phyloP scores from a whole-genome alignment of 148 eudicot species.

The Chenopodium quinoa region DNA sequence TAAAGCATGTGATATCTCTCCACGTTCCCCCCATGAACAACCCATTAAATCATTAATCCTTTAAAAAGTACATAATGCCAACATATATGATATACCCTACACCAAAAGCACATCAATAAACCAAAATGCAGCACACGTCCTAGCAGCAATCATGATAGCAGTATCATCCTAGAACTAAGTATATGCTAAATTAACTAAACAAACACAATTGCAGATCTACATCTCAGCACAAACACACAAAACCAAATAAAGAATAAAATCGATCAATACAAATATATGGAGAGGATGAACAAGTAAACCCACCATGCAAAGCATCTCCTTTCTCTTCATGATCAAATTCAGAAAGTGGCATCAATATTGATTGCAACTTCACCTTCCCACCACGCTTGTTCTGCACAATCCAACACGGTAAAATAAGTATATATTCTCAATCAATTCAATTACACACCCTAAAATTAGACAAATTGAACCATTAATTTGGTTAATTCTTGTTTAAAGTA shows the following conservation, averaged over 20 bases:
- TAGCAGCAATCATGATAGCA: neutral
- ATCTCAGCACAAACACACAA: neutral
- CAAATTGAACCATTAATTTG: neutral
- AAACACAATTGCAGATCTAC: neutral
- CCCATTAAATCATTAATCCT: neutral
- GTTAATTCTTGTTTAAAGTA: neutral
- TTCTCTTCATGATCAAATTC: conserved; percentile 88
- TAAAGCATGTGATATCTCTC: neutral
- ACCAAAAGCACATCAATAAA: neutral
- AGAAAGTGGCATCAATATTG: conserved; percentile 76
- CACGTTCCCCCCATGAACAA: conserved; percentile 12
- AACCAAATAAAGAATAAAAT: neutral
- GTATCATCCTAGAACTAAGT: too few relatives aligned
- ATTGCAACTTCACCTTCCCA: conserved; percentile 85
- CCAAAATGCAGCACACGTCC: conserved; percentile 14
- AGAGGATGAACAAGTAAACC: conserved; percentile 6
- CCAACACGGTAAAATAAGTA: neutral
- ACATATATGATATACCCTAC: too few relatives aligned
- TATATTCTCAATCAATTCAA: neutral
- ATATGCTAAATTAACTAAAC: neutral
- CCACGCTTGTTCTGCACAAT: conserved; percentile 80
- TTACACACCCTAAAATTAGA: neutral
- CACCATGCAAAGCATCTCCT: conserved; percentile 94
- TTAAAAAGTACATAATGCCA: neutral
- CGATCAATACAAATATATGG: neutral